Base-by-base conservation (phyloP, 2,329 filamentous ascomycete species). In the Coccinonectria pachysandricola region DNA sequence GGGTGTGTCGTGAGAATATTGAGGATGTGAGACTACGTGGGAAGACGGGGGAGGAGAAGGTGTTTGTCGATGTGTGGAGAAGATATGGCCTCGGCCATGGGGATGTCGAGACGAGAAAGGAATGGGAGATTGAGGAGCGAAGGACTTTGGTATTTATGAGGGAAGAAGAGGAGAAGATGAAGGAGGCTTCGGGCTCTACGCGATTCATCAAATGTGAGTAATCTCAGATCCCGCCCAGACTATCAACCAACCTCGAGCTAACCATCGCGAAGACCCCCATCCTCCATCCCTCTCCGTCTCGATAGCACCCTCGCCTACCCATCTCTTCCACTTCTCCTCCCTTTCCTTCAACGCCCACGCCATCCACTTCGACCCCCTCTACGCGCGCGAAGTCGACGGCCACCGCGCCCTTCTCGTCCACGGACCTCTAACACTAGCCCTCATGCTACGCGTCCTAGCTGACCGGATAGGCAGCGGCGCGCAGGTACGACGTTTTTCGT, bases 331-430 rank as follows among this genome's bases (percentile, higher is more conserved):
- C 32, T 96, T 88, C 62, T 91, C 81, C 12, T 86, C 86, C 0
- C 70, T 98, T 17, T 88, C 82, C 3, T 87, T 85, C 62, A 98
- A 98, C 54, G 84, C 85, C 2, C 91, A 98, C 55, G 65, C 70
- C 10, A 95, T 98, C 42, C 91, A 98, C 56, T 65, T 93, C 12
- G 82, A 95, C 52, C 68, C 66, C 2, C 48, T 65, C 21, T 92
- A 84, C 55, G 76, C 75, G 26, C 67, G 68, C 19, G 60, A 70
- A 8, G 60, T 76, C 8, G 91, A 96, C 53, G 81, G 81, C 8
- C 77, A 92, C 50, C 66, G 66, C 5, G 71, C 76, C 34, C 62
- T 85, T 14, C 66, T 96, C 10, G 82, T 96, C 29, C 91, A 96
- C 46, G 91, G 91, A 0, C 88, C 91, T 1, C 60, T 98, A 28